These are phyloP conservation scores for Hirsutella minnesotensis DNA, from an alignment of 2,329 filamentous ascomycete genomes.

Conservation along the genomic window DNA sequence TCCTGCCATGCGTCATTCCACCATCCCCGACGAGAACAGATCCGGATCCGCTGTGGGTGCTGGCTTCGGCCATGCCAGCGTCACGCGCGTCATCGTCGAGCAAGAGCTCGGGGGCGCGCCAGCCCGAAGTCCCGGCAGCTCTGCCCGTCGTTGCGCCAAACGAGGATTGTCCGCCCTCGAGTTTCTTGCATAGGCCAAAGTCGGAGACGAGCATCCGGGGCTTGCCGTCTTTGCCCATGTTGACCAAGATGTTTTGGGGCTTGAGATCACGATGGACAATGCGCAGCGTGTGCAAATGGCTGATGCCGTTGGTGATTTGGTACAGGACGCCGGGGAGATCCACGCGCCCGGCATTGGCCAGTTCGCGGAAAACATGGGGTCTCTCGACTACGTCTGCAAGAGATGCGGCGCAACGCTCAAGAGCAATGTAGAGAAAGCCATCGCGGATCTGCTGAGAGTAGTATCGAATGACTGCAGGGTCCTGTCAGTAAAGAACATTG, in stretches of 20 bases:
- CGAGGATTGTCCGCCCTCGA: conserved; percentile 88
- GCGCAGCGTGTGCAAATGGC: conserved; percentile 78
- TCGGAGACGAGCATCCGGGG: conserved; percentile 92
- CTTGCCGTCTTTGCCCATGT: conserved; percentile 54
- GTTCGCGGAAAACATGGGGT: conserved; percentile 50
- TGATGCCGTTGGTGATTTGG: conserved; percentile 81
- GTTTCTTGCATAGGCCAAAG: conserved; percentile 94
- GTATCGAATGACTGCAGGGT: conserved; percentile 71
- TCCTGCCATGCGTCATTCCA: conserved; percentile 48
- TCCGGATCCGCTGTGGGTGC: conserved; percentile 49
- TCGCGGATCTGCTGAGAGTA: conserved; percentile 82
- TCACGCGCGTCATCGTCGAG: conserved; percentile 61
- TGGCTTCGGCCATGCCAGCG: conserved; percentile 32
- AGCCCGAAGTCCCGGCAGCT: conserved; percentile 85
- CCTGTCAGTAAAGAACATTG: conserved; percentile 1
- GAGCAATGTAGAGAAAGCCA: conserved; percentile 88
- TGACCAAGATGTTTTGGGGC: conserved; percentile 91
- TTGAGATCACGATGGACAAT: conserved; percentile 97
- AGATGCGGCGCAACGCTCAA: conserved; percentile 89
- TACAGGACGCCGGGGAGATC: conserved; percentile 73
- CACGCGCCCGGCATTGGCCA: conserved; percentile 61
- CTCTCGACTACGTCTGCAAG: conserved; percentile 83
- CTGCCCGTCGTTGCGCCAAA: conserved; percentile 91
- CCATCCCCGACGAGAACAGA: conserved; percentile 45
- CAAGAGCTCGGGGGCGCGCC: conserved; percentile 90